These are phyloP conservation scores for Euryodendron excelsum DNA, from an alignment of 148 eudicot species.

Conservation along the genomic window DNA sequence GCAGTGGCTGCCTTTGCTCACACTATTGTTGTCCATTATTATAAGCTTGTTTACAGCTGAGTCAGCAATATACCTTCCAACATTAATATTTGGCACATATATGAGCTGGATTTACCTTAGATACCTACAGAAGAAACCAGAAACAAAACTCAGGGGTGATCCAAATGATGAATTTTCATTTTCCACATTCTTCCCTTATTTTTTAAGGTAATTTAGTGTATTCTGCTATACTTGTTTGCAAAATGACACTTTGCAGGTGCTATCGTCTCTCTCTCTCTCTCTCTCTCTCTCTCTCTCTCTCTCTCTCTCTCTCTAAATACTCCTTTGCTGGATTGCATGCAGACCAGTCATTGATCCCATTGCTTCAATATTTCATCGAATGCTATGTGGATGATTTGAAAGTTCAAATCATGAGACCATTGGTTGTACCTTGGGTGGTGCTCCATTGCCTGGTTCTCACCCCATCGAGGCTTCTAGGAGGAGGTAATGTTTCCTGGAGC, in stretches of 20 bases:
- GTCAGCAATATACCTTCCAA: slow-evolving; percentile 75
- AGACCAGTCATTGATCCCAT: slow-evolving; percentile 88
- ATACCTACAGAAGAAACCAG: slow-evolving; percentile 77
- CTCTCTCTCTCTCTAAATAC: slow-evolving; percentile 7
- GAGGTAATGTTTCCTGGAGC: slow-evolving; percentile 50
- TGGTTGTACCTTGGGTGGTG: slow-evolving; percentile 59
- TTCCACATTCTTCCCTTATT: slow-evolving; percentile 85
- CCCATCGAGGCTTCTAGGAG: slow-evolving; percentile 91
- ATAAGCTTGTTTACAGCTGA: slow-evolving; percentile 67
- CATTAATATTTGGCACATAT: slow-evolving; percentile 80
- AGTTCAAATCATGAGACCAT: slow-evolving; percentile 37
- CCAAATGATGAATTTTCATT: slow-evolving; percentile 98
- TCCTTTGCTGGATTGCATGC: slow-evolving; percentile 22
- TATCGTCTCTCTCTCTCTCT: too few species aligned
- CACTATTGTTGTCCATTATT: slow-evolving; percentile 50
- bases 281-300: not conserved
- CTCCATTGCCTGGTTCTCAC: slow-evolving; percentile 87
- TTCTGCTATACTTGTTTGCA: not conserved
- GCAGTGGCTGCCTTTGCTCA: slow-evolving; percentile 96
- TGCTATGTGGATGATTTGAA: slow-evolving; percentile 76
- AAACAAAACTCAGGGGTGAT: slow-evolving; percentile 86
- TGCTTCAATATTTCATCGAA: slow-evolving; percentile 73
- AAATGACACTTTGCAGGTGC: not conserved
- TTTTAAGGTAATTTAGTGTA: slow-evolving; percentile 51
- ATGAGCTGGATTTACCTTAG: slow-evolving; percentile 94